Evolutionary conservation across 2,329 filamentous ascomycete species (phyloP), one percentile per base, ranked within the genome.

Genomic region (Orbilia brochopaga): DNA sequence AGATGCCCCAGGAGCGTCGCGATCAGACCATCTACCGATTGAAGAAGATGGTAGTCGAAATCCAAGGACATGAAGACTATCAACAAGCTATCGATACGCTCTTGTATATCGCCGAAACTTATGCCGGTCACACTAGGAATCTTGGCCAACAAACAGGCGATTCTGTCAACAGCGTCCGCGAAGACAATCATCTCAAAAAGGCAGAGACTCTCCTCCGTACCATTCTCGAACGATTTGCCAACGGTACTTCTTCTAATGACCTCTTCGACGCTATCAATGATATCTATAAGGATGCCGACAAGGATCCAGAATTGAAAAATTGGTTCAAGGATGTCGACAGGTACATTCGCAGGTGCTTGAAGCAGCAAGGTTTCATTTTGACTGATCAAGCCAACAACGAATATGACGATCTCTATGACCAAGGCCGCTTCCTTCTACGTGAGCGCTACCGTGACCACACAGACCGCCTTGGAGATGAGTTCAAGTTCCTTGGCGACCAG

Each of bases 1-100:
- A 97, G 84, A 85, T 99, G 81, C 92, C 94, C 0, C 83, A 93
- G 80, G 92, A 97, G 80, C 91, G 94, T 70, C 91, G 92, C 72
- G 92, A 97, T 6, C 92, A 96, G 83, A 88, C 88, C 63, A 88
- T 97, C 77, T 96, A 88, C 85, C 90, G 94, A 40, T 81, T 99
- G 75, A 99, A 93, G 87, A 97, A 97, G 86, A 96, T 97, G 90
- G 83, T 99, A 42, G 87, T 97, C 51, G 94, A 99, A 81, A 92
- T 96, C 77, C 94, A 99, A 81, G 90, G 93, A 64, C 94, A 97
- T 78, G 86, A 90, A 67, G 93, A 99, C 77, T 99, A 97, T 80
- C 88, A 92, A 76, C 85, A 90, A 79, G 94, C 94, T n/a, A 88
- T 99, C 74, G 87, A 92, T 77, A 95, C 93, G 1, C 83, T 99